Evolutionary conservation across 169 alveolate genomes (phyloP).

Genomic region (Theileria sp.): DNA sequence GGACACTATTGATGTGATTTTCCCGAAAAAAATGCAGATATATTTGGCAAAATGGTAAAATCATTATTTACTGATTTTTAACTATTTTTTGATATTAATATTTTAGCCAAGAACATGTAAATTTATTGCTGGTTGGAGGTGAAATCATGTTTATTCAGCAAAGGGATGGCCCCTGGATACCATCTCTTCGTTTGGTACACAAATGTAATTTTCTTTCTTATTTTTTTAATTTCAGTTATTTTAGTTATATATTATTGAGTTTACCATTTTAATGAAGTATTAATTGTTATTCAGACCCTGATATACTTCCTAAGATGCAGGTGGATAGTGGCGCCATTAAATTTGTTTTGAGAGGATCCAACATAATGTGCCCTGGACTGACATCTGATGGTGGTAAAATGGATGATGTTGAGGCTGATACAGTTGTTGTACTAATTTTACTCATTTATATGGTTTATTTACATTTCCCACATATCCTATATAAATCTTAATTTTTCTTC

Average conservation of each 20-base stretch:
- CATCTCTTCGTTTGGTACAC: constrained; percentile 91
- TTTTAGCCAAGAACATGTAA: constrained; percentile 78
- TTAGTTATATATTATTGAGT: neutral
- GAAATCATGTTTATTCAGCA: constrained; percentile 84
- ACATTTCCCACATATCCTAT: neutral
- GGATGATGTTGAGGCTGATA: constrained; percentile 86
- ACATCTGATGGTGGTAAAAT: constrained; percentile 93
- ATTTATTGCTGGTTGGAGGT: constrained; percentile 75
- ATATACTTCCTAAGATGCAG: constrained; percentile 94
- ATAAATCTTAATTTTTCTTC: neutral
- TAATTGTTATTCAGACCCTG: constrained; percentile 79
- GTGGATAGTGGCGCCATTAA: constrained; percentile 95
- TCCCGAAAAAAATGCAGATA: constrained; percentile 86
- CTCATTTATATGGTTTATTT: neutral
- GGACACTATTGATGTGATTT: constrained; percentile 81
- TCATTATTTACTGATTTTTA: neutral
- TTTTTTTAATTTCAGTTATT: neutral
- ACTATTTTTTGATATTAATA: neutral
- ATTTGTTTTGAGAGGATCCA: constrained; percentile 92
- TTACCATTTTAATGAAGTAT: neutral
- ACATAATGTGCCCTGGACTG: constrained; percentile 97
- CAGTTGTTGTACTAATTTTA: constrained; percentile 71
- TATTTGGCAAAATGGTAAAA: constrained; percentile 81
- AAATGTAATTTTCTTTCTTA: constrained; percentile 71
- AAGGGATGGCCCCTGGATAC: constrained; percentile 93